Evolutionary conservation across 2,329 filamentous ascomycete species (phyloP).

Genomic region (Colletotrichum chlorophyti): DNA sequence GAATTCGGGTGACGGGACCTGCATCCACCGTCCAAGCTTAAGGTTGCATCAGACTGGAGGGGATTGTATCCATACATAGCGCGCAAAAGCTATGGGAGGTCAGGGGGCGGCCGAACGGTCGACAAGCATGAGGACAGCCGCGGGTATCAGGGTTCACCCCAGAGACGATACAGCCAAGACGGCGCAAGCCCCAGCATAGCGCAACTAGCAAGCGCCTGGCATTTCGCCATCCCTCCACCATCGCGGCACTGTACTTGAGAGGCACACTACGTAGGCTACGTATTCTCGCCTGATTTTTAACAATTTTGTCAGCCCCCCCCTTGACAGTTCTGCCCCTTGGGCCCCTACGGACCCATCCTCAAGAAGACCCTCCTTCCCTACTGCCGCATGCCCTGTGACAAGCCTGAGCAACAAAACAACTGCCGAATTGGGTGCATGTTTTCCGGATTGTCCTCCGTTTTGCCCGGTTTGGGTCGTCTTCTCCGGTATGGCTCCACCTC

Average conservation of each 20-base stretch:
- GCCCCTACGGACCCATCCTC: neutral
- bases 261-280: too few relatives aligned
- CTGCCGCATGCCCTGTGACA: neutral
- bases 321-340: neutral
- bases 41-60: conserved; percentile 6
- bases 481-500: conserved; percentile 6
- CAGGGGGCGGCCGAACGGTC: neutral
- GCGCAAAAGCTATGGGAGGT: neutral
- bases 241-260: neutral
- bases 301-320: conserved; percentile 9
- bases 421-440: conserved; percentile 14
- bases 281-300: conserved; percentile 7
- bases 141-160: conserved; percentile 10
- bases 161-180: neutral
- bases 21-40: neutral
- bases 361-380: neutral
- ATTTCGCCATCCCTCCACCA: neutral
- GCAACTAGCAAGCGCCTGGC: neutral
- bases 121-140: conserved; percentile 4
- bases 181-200: neutral
- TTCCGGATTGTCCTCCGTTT: conserved; percentile 18
- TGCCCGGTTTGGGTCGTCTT: conserved; percentile 20
- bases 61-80: too few relatives aligned
- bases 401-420: neutral
- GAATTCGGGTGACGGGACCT: conserved; percentile 1